Evolutionary conservation across 2,329 filamentous ascomycete genomes (phyloP).

Genomic region (Aureobasidium sp.): DNA sequence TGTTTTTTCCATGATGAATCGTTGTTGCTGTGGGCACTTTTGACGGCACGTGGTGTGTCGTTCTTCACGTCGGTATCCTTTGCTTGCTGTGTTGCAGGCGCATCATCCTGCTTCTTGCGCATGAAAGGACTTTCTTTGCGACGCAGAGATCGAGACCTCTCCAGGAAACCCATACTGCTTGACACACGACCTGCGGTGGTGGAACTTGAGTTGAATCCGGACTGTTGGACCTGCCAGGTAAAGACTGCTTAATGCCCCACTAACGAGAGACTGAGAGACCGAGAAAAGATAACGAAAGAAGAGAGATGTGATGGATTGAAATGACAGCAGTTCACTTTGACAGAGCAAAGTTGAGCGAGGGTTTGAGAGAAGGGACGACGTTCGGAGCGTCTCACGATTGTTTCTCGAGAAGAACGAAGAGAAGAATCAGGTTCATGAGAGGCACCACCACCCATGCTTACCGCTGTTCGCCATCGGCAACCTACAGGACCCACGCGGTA

Average conservation of each 20-base stretch:
- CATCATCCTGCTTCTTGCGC: conserved; percentile 15
- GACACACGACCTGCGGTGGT: not conserved
- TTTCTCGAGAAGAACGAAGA: conserved; percentile 8
- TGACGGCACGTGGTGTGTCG: not conserved
- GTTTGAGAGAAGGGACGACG: conserved; percentile 3
- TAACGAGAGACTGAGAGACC: not conserved
- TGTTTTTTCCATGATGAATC: not conserved
- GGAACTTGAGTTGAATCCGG: not conserved
- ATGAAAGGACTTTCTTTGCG: conserved; percentile 17
- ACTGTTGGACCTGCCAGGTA: conserved; percentile 1
- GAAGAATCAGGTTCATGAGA: not conserved
- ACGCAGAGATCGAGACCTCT: conserved; percentile 18
- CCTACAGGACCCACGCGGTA: conserved; percentile 10
- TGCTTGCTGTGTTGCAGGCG: conserved; percentile 9
- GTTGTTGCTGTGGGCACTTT: conserved; percentile 1
- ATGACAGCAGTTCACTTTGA: conserved; percentile 1
- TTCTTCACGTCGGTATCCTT: not conserved
- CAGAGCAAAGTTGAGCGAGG: not conserved
- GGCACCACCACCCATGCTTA: conserved; percentile 1
- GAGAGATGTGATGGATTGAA: not conserved
- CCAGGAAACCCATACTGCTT: conserved; percentile 18
- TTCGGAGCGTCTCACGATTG: conserved; percentile 13
- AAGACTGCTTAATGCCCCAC: not conserved
- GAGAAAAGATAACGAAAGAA: not conserved
- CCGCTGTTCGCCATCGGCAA: conserved; percentile 15